These are phyloP conservation scores for Lasiosphaeria miniovina DNA, from an alignment of 495 filamentous ascomycete genomes.

Conservation along the genomic window DNA sequence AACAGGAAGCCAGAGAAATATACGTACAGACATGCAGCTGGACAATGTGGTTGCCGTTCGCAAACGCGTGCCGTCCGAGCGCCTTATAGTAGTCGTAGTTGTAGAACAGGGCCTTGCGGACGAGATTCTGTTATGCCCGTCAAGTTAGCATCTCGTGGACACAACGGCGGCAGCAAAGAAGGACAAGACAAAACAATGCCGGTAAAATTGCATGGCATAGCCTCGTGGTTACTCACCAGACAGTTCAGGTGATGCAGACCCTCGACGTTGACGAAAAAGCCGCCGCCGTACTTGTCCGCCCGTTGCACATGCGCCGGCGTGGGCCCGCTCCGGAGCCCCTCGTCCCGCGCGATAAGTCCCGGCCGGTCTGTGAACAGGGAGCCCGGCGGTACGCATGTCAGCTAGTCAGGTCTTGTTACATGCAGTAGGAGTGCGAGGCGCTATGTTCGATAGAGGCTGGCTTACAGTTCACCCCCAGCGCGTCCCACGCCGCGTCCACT, in stretches of 20 bases:
- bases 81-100: constrained; percentile 56
- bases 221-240: constrained; percentile 30
- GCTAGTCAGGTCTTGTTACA: not conserved
- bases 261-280: constrained; percentile 53
- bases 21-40: constrained; percentile 42
- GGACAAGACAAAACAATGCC: not conserved
- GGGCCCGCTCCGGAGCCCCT: constrained; percentile 33
- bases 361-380: constrained; percentile 9
- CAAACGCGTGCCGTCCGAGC: constrained; percentile 45
- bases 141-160: not conserved
- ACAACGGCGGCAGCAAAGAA: not conserved
- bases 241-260: constrained; percentile 59
- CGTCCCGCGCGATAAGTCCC: constrained; percentile 17
- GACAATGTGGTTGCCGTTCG: constrained; percentile 49
- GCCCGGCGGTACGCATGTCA: not conserved
- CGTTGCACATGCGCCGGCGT: constrained; percentile 49
- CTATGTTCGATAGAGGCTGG: not conserved
- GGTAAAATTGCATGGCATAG: not conserved
- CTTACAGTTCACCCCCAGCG: constrained; percentile 47
- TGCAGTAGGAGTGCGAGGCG: not conserved
- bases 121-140: constrained; percentile 38
- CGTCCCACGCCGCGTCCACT: constrained; percentile 57
- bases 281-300: constrained; percentile 50
- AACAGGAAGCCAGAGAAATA: not conserved
- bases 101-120: constrained; percentile 54